Percentiles rank a stretch among this genome's conserved stretches.
Evolutionary conservation across 163 green algal species (phyloP).

Genomic region (Coccomyxa subellipsoidea): DNA sequence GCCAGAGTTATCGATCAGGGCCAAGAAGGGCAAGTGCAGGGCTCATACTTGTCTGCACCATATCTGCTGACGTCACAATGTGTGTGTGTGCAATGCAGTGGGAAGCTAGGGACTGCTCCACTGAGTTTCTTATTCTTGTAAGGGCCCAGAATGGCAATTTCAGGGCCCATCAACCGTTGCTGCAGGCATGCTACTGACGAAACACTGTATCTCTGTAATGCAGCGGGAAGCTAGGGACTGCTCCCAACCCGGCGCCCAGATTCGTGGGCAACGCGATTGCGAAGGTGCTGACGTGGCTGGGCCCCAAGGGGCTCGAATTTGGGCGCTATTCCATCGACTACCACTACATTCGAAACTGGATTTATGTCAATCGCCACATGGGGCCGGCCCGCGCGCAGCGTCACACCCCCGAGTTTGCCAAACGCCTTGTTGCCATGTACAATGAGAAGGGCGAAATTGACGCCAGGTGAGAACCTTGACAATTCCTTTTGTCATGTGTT

Average conservation of each 20-base stretch:
- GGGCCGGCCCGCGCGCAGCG: conserved; percentile 47
- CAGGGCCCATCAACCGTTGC: no score
- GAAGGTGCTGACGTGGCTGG: conserved; percentile 75
- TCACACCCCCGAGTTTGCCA: conserved; percentile 82
- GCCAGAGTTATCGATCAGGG: no score
- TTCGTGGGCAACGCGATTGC: conserved; percentile 89
- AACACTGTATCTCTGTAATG: not conserved
- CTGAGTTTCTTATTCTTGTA: no score
- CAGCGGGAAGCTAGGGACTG: conserved; percentile 80
- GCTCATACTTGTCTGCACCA: no score
- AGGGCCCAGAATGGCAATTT: no score
- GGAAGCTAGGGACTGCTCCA: no score
- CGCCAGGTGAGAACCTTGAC: not conserved
- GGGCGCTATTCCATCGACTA: conserved; percentile 95
- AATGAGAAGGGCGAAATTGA: conserved; percentile 30
- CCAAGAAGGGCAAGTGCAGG: no score
- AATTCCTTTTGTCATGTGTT: not conserved
- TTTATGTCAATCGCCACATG: conserved; percentile 88
- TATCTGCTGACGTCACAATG: no score
- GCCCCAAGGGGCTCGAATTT: conserved; percentile 95
- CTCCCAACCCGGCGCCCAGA: conserved; percentile 68
- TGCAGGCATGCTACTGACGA: no score
- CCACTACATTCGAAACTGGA: conserved; percentile 94
- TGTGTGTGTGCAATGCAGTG: no score
- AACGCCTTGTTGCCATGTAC: conserved; percentile 79